Evolutionary conservation across 345 rosid species (phyloP).

Genomic region (Boechera stricta): DNA sequence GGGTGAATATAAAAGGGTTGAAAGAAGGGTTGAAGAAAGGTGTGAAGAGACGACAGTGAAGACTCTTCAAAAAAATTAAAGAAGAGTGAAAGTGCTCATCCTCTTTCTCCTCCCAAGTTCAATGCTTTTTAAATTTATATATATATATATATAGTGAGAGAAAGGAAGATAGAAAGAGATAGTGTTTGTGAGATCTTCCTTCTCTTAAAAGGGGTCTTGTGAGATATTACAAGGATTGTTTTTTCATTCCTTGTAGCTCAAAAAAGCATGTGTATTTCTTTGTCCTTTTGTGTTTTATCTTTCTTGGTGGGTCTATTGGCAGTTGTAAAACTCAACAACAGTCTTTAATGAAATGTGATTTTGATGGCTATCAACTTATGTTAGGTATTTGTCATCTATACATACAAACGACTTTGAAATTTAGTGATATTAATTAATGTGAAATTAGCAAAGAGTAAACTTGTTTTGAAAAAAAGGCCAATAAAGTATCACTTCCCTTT

Average conservation of each 20-base stretch:
- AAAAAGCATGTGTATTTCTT: slow-evolving; percentile 30
- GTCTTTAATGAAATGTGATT: slow-evolving; percentile 42
- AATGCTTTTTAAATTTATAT: slow-evolving; percentile 36
- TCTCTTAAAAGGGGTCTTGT: slow-evolving; percentile 33
- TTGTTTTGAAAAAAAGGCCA: neutral
- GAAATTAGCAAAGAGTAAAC: neutral
- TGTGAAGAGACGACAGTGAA: slow-evolving; percentile 47
- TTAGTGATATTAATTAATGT: neutral
- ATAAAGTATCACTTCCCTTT: neutral
- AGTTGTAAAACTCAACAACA: slow-evolving; percentile 50
- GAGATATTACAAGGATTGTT: slow-evolving; percentile 47
- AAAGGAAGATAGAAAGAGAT: slow-evolving; percentile 19
- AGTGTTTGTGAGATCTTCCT: slow-evolving; percentile 46
- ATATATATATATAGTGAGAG: slow-evolving; percentile 26
- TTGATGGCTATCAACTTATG: slow-evolving; percentile 22
- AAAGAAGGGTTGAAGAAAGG: slow-evolving; percentile 46
- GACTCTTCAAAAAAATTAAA: slow-evolving; percentile 48
- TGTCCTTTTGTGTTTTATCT: slow-evolving; percentile 30
- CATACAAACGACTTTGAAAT: neutral
- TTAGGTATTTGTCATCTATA: neutral
- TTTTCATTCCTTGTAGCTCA: slow-evolving; percentile 49
- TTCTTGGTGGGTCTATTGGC: slow-evolving; percentile 36
- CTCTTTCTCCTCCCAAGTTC: slow-evolving; percentile 81
- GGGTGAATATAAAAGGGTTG: slow-evolving; percentile 39
- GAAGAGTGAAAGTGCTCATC: slow-evolving; percentile 82